Conservation (phyloP, 441 rosid genomes). For the Dalechampia spathulata region DNA sequence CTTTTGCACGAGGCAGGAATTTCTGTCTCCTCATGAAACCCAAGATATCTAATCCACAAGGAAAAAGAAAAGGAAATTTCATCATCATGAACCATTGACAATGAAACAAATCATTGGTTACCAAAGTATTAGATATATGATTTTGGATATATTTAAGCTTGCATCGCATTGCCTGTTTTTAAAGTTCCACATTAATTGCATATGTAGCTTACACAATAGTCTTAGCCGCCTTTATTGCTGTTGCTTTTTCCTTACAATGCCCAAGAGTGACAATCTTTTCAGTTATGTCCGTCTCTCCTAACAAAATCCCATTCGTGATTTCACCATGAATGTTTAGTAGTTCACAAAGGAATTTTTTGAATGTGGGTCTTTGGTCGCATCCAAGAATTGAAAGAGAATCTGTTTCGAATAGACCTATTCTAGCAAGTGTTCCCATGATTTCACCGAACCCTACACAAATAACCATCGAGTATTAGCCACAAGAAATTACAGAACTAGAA, state of each 20-base stretch:
- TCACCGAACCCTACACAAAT: constrained; percentile 58
- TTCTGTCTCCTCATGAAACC: constrained; percentile 53
- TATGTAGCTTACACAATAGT: constrained; percentile 48
- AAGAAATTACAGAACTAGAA: background rate
- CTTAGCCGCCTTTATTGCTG: constrained; percentile 61
- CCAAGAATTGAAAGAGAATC: constrained; percentile 44
- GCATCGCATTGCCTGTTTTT: background rate
- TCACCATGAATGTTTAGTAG: constrained; percentile 36
- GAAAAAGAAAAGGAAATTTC: constrained; percentile 22
- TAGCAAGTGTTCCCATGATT: constrained; percentile 66
- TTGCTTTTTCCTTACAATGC: constrained; percentile 45
- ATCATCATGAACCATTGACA: too few relatives aligned
- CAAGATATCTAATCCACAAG: constrained; percentile 51
- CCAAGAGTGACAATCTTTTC: constrained; percentile 55
- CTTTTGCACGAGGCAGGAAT: constrained; percentile 58
- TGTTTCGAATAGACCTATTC: constrained; percentile 50
- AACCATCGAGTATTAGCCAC: too few relatives aligned
- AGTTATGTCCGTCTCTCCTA: constrained; percentile 51
- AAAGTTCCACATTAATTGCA: background rate
- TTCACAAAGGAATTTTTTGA: constrained; percentile 45
- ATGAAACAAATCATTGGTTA: background rate
- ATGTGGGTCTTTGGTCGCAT: constrained; percentile 36
- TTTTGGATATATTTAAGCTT: background rate
- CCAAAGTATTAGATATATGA: background rate
- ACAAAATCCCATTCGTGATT: constrained; percentile 17